These are phyloP conservation scores for Diatrype stigma DNA, from an alignment of 2,329 filamentous ascomycete genomes.

Conservation along the genomic window DNA sequence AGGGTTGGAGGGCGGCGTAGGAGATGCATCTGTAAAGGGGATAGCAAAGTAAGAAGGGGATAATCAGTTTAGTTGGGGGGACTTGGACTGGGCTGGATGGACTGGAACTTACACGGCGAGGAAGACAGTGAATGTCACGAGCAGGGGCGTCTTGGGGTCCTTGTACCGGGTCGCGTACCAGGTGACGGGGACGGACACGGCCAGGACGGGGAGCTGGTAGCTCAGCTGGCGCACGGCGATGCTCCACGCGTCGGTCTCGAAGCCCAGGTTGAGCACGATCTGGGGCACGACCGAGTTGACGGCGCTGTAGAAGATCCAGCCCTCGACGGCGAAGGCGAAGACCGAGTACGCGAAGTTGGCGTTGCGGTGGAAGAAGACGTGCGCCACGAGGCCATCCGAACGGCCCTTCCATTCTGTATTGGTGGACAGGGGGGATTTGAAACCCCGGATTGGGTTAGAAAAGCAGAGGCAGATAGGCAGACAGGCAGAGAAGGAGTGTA, in stretches of 20 bases:
- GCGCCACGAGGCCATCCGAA: slow-evolving; percentile 49
- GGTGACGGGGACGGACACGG: slow-evolving; percentile 38
- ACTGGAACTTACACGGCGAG: slow-evolving; percentile 37
- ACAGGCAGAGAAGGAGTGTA: background rate
- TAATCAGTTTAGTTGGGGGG: too few species aligned
- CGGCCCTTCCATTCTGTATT: slow-evolving; percentile 50
- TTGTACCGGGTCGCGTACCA: slow-evolving; percentile 44
- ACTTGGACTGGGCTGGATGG: background rate
- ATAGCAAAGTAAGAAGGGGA: background rate
- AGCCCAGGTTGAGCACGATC: slow-evolving; percentile 45
- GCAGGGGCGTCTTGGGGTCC: slow-evolving; percentile 42
- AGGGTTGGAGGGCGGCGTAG: slow-evolving; percentile 40
- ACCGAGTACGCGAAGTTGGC: slow-evolving; percentile 51
- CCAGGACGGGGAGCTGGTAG: slow-evolving; percentile 36
- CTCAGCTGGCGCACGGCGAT: slow-evolving; percentile 46
- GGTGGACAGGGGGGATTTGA: background rate
- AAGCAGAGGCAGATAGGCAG: too few species aligned
- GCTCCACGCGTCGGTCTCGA: slow-evolving; percentile 39
- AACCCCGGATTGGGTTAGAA: too few species aligned
- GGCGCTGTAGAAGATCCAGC: slow-evolving; percentile 54
- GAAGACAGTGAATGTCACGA: slow-evolving; percentile 43
- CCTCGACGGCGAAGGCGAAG: slow-evolving; percentile 54
- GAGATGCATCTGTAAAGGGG: slow-evolving; percentile 33
- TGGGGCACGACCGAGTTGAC: slow-evolving; percentile 48
- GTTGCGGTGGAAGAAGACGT: slow-evolving; percentile 50